phyloP scores from a whole-genome alignment of 257 asterid genomes.

The Misopates orontium region DNA sequence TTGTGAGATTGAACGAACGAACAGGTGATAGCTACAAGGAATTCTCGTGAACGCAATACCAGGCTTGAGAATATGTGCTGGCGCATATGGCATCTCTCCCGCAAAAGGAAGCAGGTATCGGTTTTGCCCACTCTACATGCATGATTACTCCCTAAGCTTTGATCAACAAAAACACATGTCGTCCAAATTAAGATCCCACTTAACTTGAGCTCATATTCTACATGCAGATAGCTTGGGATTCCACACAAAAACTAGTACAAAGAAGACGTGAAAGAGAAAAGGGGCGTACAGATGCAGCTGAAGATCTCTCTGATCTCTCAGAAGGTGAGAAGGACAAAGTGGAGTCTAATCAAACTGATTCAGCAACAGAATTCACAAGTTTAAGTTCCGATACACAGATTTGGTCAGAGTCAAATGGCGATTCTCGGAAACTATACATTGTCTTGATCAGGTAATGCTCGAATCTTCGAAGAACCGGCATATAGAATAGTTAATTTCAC shows the following conservation, averaged over 20 bases:
- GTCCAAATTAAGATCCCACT: neutral
- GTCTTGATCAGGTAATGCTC: conserved; percentile 59
- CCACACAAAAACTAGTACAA: conserved; percentile 45
- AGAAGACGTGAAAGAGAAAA: conserved; percentile 47
- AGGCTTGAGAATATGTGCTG: conserved; percentile 63
- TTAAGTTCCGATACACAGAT: conserved; percentile 48
- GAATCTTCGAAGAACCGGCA: neutral
- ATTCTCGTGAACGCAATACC: conserved; percentile 51
- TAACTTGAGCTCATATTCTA: neutral
- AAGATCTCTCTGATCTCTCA: conserved; percentile 67
- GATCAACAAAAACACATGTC: neutral
- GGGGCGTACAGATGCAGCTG: conserved; percentile 55
- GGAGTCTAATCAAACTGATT: conserved; percentile 31
- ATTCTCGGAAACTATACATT: conserved; percentile 53
- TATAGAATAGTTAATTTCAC: neutral
- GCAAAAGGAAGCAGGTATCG: conserved; percentile 66
- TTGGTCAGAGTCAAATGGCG: conserved; percentile 47
- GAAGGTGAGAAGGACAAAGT: conserved; percentile 66
- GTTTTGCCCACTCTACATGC: neutral
- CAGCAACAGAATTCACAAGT: conserved; percentile 38
- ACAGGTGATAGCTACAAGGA: conserved; percentile 70
- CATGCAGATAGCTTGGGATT: conserved; percentile 68
- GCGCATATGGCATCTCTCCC: conserved; percentile 81
- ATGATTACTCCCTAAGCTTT: neutral
- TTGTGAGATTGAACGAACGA: conserved; percentile 21